Evolutionary conservation across 106 monocot genomes (phyloP), one percentile per base, ranked within the genome.

Genomic region (Phalaenopsis aphrodite): DNA sequence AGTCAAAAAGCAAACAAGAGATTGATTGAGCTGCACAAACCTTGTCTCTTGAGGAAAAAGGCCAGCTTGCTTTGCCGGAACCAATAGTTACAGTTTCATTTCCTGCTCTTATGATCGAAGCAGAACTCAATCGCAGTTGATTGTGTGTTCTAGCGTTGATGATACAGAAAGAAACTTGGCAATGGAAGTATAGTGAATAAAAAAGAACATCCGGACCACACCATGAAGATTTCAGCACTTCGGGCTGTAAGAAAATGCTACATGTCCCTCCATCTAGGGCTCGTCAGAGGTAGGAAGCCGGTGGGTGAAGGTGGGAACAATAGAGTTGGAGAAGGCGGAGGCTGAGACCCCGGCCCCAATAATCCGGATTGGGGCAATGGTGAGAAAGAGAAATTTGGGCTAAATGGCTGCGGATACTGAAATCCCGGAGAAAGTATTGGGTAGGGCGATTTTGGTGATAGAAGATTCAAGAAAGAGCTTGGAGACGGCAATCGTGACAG

Each of bases 221-320:
- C 42, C 24, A 69, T 69, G 24, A 37, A 69, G 3, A 9, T 69
- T 73, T 45, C 74, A 16, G 7, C 1, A 3, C 73, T 41, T 19
- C 42, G 45, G 38, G 8, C 45, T 5, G 45, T 75, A n/a, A 45
- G 14, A 75, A 45, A 80, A n/a, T 16, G 18, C 72, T 82, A 91
- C 86, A 89, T 83, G 39, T 89, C 85, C 68, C 94, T 87, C 94
- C 94, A 95, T 57, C 87, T 80, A 5, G 94, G 94, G 82, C 94
- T 95, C 57, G 78, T 66, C 15, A 84, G 24, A 16, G 87, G 83
- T 45, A 92, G 72, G 76, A 95, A 92, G 45, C 88, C 91, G 0
- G 91, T 88, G 0, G 94, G 94, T 1, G 91, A 95, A 41, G 75
- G 88, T 18, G 94, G 92, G 71, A 94, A 94, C 75, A 88, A 48